phyloP scores from a whole-genome alignment of 1,284 basidiomycete species.

The Bjerkandera adusta region DNA sequence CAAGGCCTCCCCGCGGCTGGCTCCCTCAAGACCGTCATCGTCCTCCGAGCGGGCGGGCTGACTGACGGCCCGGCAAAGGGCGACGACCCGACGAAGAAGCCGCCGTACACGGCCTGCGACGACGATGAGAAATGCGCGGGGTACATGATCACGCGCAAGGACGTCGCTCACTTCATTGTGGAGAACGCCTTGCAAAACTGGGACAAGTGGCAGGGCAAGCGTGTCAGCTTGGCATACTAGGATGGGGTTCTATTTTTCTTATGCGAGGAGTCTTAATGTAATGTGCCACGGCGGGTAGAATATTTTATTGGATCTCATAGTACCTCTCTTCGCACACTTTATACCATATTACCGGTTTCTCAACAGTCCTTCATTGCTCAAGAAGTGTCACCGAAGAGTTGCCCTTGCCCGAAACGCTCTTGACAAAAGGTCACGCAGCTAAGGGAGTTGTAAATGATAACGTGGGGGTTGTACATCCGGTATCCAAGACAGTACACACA shows the following conservation, averaged over 20 bases:
- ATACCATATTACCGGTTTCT: no score
- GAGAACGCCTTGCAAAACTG: constrained; percentile 47
- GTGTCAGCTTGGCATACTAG: constrained; percentile 37
- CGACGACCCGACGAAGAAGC: constrained; percentile 32
- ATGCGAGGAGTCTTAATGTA: no score
- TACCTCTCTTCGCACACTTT: no score
- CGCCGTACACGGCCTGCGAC: constrained; percentile 38
- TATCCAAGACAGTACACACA: no score
- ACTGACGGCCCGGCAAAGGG: constrained; percentile 55
- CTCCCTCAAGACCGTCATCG: constrained; percentile 38
- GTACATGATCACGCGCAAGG: constrained; percentile 59
- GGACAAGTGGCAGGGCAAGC: constrained; percentile 50
- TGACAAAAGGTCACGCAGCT: no score
- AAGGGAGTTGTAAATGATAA: no score
- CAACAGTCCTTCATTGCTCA: no score
- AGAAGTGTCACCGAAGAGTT: no score
- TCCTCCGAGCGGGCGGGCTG: constrained; percentile 56
- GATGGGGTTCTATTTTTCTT: constrained; percentile 1
- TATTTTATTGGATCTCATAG: no score
- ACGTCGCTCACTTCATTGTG: constrained; percentile 65
- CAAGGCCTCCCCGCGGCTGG: constrained; percentile 40
- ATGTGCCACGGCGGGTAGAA: no score
- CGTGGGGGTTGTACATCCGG: no score
- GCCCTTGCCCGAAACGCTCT: no score
- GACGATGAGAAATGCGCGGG: constrained; percentile 33